Conservation (phyloP, 108 stramenopile species). For the Craspedostauros australis region DNA sequence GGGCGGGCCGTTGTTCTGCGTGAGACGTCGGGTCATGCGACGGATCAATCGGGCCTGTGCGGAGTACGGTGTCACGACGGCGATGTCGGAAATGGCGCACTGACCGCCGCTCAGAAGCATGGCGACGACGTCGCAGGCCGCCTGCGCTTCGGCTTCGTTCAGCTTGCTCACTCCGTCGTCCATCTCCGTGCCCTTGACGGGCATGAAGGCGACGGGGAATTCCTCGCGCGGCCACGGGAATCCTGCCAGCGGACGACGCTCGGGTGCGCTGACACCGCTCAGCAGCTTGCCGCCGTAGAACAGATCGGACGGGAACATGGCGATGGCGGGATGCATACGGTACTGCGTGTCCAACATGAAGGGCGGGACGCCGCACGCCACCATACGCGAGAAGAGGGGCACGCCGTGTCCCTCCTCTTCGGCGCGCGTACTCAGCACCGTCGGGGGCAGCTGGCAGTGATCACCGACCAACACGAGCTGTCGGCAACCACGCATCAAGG, state of each 20-base stretch:
- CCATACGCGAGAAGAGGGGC: conserved; percentile 85
- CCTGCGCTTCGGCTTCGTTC: conserved; percentile 92
- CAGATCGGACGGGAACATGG: conserved; percentile 86
- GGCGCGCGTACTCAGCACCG: conserved; percentile 79
- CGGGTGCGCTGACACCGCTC: conserved; percentile 82
- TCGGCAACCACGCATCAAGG: conserved; percentile 85
- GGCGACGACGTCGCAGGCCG: conserved; percentile 83
- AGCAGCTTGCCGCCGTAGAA: conserved; percentile 86
- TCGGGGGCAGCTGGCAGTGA: conserved; percentile 94
- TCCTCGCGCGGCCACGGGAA: conserved; percentile 91
- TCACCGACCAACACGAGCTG: conserved; percentile 95
- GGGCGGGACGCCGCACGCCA: conserved; percentile 83
- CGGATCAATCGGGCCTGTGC: conserved; percentile 95
- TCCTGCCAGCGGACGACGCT: conserved; percentile 77
- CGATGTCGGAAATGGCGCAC: conserved; percentile 85
- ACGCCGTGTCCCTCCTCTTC: conserved; percentile 86
- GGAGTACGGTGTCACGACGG: conserved; percentile 98
- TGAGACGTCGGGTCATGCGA: conserved; percentile 57
- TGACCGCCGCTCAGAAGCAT: conserved; percentile 77
- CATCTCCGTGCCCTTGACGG: conserved; percentile 74
- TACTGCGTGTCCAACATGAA: conserved; percentile 93
- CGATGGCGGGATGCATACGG: conserved; percentile 91
- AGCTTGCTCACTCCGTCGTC: conserved; percentile 88
- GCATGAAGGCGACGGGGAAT: conserved; percentile 84
- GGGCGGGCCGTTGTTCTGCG: conserved; percentile 56